phyloP scores from a whole-genome alignment of 2,329 filamentous ascomycete genomes.

The Alternaria gaisen region DNA sequence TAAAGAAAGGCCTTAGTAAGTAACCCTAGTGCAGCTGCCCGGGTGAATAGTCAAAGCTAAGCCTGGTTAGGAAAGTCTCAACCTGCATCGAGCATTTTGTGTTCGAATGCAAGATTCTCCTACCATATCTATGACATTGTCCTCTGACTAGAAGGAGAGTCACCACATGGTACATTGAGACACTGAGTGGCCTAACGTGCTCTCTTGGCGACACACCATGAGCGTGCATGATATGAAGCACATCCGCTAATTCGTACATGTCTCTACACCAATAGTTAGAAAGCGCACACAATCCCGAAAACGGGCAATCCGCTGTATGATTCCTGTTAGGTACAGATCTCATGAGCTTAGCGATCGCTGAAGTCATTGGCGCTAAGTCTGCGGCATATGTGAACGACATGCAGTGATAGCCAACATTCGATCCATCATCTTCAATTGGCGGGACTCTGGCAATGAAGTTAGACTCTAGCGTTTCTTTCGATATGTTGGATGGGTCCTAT shows the following conservation, averaged over 20 bases:
- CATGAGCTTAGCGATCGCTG: background rate
- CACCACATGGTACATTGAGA: background rate
- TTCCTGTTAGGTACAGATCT: background rate
- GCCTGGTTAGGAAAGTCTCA: constrained; percentile 3
- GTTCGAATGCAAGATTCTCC: background rate
- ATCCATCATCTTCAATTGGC: background rate
- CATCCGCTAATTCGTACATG: background rate
- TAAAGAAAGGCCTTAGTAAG: background rate
- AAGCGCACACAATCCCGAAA: background rate
- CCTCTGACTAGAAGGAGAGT: background rate
- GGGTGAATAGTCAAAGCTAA: background rate
- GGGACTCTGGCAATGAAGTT: background rate
- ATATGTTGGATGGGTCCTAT: background rate
- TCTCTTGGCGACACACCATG: background rate
- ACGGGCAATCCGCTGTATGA: background rate
- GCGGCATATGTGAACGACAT: background rate
- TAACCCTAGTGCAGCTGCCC: background rate
- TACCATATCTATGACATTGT: background rate
- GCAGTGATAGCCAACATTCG: background rate
- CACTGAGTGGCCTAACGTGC: background rate
- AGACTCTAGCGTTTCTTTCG: background rate
- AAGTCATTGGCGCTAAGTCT: background rate
- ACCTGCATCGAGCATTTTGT: background rate
- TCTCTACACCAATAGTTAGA: background rate
- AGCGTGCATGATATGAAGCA: background rate